A percentile compares a stretch with the other conserved stretches of the same genome.
phyloP scores from a whole-genome alignment of 2,329 filamentous ascomycete species.

The Colletotrichum gigasporum region DNA sequence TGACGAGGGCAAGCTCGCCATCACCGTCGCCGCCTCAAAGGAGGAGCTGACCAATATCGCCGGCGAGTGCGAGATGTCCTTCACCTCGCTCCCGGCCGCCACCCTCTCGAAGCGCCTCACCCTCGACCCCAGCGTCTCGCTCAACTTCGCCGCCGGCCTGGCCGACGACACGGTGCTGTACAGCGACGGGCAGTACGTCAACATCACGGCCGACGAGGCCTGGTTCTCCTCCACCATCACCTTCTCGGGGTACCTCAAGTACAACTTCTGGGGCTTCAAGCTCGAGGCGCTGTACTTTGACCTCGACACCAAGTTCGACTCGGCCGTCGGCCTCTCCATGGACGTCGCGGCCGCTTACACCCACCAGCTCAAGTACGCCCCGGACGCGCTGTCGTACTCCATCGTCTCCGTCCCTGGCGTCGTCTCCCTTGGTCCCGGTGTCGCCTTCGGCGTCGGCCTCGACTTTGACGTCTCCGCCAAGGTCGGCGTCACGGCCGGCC shows the following conservation, averaged over 20 bases:
- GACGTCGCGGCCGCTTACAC: constrained; percentile 44
- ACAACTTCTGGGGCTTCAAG: constrained; percentile 45
- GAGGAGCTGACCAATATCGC: constrained; percentile 44
- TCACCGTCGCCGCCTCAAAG: constrained; percentile 43
- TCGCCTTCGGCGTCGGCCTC: constrained; percentile 48
- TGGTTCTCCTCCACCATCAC: constrained; percentile 46
- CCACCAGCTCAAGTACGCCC: constrained; percentile 45
- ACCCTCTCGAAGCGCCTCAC: constrained; percentile 37
- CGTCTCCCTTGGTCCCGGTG: constrained; percentile 46
- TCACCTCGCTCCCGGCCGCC: constrained; percentile 37
- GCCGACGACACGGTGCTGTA: constrained; percentile 41
- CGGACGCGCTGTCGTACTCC: constrained; percentile 46
- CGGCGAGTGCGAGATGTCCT: constrained; percentile 38
- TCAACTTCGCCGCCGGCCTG: constrained; percentile 33
- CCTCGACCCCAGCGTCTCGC: constrained; percentile 36
- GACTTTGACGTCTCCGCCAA: constrained; percentile 46
- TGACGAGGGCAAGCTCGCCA: constrained; percentile 38
- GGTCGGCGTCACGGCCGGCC: constrained; percentile 40
- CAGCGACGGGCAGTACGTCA: constrained; percentile 41
- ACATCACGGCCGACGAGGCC: constrained; percentile 45
- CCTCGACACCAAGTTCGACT: constrained; percentile 48
- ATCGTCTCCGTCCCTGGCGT: constrained; percentile 51
- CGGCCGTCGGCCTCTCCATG: constrained; percentile 46
- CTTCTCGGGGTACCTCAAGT: constrained; percentile 53
- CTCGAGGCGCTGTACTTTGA: constrained; percentile 51